Conservation (phyloP, 306 rosid species). For the Acacia melanoxylon region DNA sequence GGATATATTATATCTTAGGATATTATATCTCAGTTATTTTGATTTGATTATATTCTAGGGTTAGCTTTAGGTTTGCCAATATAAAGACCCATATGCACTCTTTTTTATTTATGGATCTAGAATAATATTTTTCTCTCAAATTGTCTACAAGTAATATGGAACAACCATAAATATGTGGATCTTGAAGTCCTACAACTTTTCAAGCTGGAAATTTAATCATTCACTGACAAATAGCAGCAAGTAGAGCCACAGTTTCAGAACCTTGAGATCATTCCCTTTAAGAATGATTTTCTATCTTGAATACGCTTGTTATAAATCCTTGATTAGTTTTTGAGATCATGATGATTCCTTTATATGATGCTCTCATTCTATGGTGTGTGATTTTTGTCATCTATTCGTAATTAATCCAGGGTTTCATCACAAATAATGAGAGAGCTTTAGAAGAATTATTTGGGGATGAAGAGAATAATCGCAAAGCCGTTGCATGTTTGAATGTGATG, state of each 20-base stretch:
- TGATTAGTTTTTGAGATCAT: conserved; percentile 23
- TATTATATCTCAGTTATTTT: no score
- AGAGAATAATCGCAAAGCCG: conserved; percentile 67
- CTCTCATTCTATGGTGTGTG: conserved; percentile 15
- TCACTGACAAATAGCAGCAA: neutral
- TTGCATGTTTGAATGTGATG: conserved; percentile 75
- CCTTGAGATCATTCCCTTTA: conserved; percentile 13
- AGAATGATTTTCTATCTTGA: conserved; percentile 14
- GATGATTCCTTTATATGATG: conserved; percentile 22
- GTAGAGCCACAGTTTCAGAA: neutral
- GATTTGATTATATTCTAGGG: no score
- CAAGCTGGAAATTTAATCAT: conserved; percentile 30
- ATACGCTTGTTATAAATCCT: conserved; percentile 3
- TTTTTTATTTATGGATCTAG: no score
- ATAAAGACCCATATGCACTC: no score
- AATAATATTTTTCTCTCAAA: no score
- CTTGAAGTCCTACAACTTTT: neutral
- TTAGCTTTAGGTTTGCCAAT: no score
- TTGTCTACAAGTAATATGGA: neutral
- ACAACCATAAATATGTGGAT: conserved; percentile 23
- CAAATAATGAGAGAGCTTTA: conserved; percentile 86
- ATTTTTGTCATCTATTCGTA: conserved; percentile 14
- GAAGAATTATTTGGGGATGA: conserved; percentile 90
- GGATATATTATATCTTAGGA: no score
- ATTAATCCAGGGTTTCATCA: conserved; percentile 73